phyloP scores from a whole-genome alignment of 1,139 yeast genomes.

The Debaryomyces coudertii region DNA sequence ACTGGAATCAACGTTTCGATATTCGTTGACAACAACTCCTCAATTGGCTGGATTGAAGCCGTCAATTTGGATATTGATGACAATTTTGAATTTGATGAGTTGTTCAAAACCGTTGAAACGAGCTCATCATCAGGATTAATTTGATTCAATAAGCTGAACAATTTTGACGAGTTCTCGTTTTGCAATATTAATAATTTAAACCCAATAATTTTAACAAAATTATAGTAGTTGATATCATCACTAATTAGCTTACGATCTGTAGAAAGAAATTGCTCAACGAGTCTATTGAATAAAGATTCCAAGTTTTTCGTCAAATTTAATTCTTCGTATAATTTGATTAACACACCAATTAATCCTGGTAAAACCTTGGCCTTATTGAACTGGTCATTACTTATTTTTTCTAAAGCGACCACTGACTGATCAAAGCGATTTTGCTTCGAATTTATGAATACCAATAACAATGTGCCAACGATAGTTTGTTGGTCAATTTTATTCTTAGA shows the following conservation, averaged over 20 bases:
- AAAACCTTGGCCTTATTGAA: constrained; percentile 23
- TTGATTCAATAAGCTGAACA: constrained; percentile 36
- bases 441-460: constrained; percentile 52
- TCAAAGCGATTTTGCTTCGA: constrained; percentile 40
- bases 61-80: constrained; percentile 41
- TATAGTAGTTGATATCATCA: constrained; percentile 27
- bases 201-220: constrained; percentile 51
- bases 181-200: constrained; percentile 45
- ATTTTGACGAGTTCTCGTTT: constrained; percentile 28
- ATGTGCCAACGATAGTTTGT: constrained; percentile 35
- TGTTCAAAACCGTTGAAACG: constrained; percentile 33
- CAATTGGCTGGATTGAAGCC: constrained; percentile 20
- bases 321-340: constrained; percentile 51
- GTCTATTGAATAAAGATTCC: constrained; percentile 26
- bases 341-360: constrained; percentile 50
- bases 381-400: constrained; percentile 29
- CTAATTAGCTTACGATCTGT: constrained; percentile 24
- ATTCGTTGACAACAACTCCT: constrained; percentile 33
- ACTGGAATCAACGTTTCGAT: constrained; percentile 26
- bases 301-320: constrained; percentile 29
- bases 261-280: constrained; percentile 25
- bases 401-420: constrained; percentile 50
- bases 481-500: constrained; percentile 14
- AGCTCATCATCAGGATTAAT: constrained; percentile 35
- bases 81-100: constrained; percentile 26